Conservation (phyloP, 2,329 filamentous ascomycete genomes). For the Dothistroma septosporum region DNA sequence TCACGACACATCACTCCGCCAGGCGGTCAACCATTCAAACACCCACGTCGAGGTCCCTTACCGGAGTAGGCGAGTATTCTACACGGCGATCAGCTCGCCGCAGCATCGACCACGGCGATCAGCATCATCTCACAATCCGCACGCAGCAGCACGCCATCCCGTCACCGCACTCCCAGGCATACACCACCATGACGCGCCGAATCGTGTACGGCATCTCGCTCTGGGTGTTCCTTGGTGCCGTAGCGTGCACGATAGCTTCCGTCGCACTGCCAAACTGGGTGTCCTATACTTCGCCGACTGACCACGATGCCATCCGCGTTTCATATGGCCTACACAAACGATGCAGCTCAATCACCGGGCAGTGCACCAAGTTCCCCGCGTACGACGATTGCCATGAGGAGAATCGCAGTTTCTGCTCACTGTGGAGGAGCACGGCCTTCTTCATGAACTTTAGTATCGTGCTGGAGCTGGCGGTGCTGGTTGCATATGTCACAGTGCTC, state of each 20-base stretch:
- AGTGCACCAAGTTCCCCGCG: constrained; percentile 64
- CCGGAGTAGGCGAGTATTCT: no score
- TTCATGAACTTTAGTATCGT: constrained; percentile 79
- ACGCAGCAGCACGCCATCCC: not conserved
- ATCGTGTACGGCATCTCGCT: constrained; percentile 48
- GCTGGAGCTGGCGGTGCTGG: constrained; percentile 74
- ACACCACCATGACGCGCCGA: constrained; percentile 43
- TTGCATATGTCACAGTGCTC: constrained; percentile 73
- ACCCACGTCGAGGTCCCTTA: no score
- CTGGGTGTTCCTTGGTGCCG: constrained; percentile 52
- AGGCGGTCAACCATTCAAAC: no score
- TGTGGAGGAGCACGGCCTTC: constrained; percentile 88
- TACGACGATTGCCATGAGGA: constrained; percentile 62
- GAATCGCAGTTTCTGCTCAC: constrained; percentile 75
- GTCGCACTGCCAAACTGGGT: constrained; percentile 70
- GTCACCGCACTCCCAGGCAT: not conserved
- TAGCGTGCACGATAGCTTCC: constrained; percentile 65
- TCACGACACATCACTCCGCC: not conserved
- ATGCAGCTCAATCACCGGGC: constrained; percentile 66
- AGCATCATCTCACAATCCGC: not conserved
- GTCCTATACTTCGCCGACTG: constrained; percentile 42
- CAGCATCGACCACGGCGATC: not conserved
- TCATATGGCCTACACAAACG: constrained; percentile 74
- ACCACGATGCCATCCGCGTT: constrained; percentile 53
- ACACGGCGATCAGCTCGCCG: not conserved